Evolutionary conservation across 2,329 filamentous ascomycete species (phyloP), one percentile per base, ranked within the genome.

Genomic region (Chrysoporthe austroafricana): DNA sequence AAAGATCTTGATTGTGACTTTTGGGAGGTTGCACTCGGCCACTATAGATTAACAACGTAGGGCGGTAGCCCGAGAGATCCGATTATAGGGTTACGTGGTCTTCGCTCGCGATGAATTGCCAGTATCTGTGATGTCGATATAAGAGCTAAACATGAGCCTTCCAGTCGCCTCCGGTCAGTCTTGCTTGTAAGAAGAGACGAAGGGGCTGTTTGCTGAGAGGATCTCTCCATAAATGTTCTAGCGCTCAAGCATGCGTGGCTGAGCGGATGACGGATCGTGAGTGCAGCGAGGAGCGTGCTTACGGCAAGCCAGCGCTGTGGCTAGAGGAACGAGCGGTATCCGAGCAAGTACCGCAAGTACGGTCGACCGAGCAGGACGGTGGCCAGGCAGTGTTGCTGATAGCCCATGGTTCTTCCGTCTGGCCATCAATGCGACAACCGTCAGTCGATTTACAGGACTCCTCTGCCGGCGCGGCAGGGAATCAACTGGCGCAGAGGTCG

Each of bases 231-330:
- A n/a, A 8, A 57, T n/a, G 34, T n/a, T 34, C 14, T 57, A 57
- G 32, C 34, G 32, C 32, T 34, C 34, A 32, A 18, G 34, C 54
- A 39, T 34, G 32, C 32, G 54, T 39, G 54, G 54, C 54, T 57
- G 54, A 36, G 54, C 54, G 54, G 34, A 57, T 57, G 32, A 16
- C 54, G 54, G 34, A 36, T 36, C 34, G n/a, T n/a, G 34, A 57
- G 54, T 57, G 54, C 54, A 36, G 34, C 32, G 16, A 39, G 54
- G 34, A 39, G 34, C 54, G 34, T 34, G 54, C 32, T 57, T 57
- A 57, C 32, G 54, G 34, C 6, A 18, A 39, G 34, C 34, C 32
- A n/a, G 34, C 54, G 34, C 16, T 21, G 54, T 39, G 16, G 34
- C 54, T 16, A 39, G 54, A 57, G 34, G n/a, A 57, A 26, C 54